These are phyloP conservation scores for Sclerotinia subarctica DNA, from an alignment of 2,329 filamentous ascomycete genomes.

Conservation along the genomic window DNA sequence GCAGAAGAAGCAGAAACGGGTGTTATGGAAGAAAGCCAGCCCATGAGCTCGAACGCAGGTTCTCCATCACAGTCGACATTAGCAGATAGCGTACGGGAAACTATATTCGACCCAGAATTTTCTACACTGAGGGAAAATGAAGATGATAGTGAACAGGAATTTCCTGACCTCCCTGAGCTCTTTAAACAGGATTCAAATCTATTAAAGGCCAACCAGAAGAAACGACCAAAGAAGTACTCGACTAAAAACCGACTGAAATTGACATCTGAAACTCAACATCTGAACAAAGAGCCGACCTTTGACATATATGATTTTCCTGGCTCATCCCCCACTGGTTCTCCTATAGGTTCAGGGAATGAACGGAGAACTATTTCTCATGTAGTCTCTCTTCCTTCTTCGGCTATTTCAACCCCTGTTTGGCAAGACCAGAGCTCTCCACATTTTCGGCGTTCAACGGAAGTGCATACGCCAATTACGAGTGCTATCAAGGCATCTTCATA, in stretches of 20 bases:
- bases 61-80: conserved; percentile 22
- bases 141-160: conserved; percentile 32
- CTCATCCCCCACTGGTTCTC: conserved; percentile 43
- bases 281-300: conserved; percentile 1
- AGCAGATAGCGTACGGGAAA: neutral
- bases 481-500: conserved; percentile 24
- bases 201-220: conserved; percentile 7
- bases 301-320: conserved; percentile 41
- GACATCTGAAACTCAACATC: neutral
- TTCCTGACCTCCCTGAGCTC: conserved; percentile 36
- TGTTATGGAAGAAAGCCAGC: conserved; percentile 30
- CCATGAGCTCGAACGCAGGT: conserved; percentile 30
- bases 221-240: conserved; percentile 28
- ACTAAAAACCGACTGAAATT: conserved; percentile 26
- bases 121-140: conserved; percentile 13
- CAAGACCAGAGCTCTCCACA: conserved; percentile 20
- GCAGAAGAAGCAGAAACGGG: conserved; percentile 17
- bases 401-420: conserved; percentile 23
- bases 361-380: conserved; percentile 23
- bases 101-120: neutral
- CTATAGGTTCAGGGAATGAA: conserved; percentile 9
- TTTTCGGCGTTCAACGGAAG: conserved; percentile 17
- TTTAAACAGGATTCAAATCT: conserved; percentile 17
- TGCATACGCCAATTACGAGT: conserved; percentile 38
- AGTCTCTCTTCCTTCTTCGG: conserved; percentile 26